Evolutionary conservation across 2,329 filamentous ascomycete species (phyloP).

Genomic region (Alternaria incomplexa): DNA sequence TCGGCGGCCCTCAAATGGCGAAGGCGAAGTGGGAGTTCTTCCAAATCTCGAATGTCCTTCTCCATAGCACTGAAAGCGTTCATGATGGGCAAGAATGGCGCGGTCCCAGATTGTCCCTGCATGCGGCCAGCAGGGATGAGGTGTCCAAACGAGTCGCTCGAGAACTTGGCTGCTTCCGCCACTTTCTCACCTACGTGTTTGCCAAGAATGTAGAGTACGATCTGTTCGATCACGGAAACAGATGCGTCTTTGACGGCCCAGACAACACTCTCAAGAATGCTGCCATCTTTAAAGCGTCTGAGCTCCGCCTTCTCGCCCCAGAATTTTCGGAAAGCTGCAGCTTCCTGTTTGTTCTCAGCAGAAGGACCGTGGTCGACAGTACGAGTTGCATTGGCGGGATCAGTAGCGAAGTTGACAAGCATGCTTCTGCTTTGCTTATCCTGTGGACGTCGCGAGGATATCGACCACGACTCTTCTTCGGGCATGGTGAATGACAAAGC

Average conservation of each 20-base stretch:
- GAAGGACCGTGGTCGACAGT: constrained; percentile 86
- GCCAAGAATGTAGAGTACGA: constrained; percentile 72
- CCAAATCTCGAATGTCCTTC: constrained; percentile 75
- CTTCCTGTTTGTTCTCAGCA: constrained; percentile 83
- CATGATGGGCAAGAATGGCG: constrained; percentile 71
- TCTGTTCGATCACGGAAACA: constrained; percentile 76
- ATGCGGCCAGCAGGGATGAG: constrained; percentile 49
- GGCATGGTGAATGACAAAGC: constrained; percentile 59
- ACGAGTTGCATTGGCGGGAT: constrained; percentile 74
- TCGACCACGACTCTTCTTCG: constrained; percentile 42
- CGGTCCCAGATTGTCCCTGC: constrained; percentile 46
- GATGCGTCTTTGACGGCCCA: constrained; percentile 71
- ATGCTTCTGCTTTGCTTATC: constrained; percentile 51
- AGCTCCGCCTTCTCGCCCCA: constrained; percentile 96
- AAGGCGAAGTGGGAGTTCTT: constrained; percentile 86
- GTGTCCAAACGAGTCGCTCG: constrained; percentile 55
- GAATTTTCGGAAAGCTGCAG: constrained; percentile 82
- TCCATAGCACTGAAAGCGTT: constrained; percentile 77
- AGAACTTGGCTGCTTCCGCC: constrained; percentile 56
- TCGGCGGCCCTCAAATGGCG: constrained; percentile 78
- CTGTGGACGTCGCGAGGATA: constrained; percentile 35
- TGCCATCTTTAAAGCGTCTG: constrained; percentile 92
- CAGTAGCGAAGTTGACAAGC: constrained; percentile 72
- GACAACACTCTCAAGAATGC: constrained; percentile 88
- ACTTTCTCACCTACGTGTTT: constrained; percentile 70